Percentiles rank a stretch among this genome's conserved stretches.
Conservation (phyloP, 164 flowering plant species). For the Chimonanthus praecox region DNA sequence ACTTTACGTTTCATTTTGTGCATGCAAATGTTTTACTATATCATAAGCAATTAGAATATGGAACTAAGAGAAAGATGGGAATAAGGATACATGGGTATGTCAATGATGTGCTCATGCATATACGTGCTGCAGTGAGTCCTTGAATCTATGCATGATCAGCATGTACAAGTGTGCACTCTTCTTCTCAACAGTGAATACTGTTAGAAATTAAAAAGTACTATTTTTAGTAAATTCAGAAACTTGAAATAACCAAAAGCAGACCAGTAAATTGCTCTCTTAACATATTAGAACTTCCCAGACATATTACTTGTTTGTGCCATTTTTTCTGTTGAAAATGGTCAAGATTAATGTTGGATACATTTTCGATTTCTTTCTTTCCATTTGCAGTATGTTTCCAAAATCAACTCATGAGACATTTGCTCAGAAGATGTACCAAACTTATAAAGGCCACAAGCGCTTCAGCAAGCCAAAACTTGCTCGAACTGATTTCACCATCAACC, state of each 20-base stretch:
- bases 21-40: not conserved
- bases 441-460: slow-evolving; percentile 67
- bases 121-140: not conserved
- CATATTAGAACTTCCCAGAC: no score
- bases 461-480: slow-evolving; percentile 82
- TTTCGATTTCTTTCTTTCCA: slow-evolving; percentile 1
- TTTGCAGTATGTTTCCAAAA: slow-evolving; percentile 85
- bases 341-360: no score
- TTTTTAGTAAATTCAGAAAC: not conserved
- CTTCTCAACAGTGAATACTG: not conserved
- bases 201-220: not conserved
- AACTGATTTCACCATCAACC: slow-evolving; percentile 70
- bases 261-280: no score
- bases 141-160: not conserved
- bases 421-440: slow-evolving; percentile 82
- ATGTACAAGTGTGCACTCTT: not conserved
- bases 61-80: not conserved
- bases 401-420: slow-evolving; percentile 88
- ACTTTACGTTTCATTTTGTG: not conserved
- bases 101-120: not conserved
- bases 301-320: no score
- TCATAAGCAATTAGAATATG: not conserved
- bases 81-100: not conserved
- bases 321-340: no score
- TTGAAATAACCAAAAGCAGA: not conserved